Conservation (phyloP, 2,329 filamentous ascomycete genomes). For the Verruconis gallopava region DNA sequence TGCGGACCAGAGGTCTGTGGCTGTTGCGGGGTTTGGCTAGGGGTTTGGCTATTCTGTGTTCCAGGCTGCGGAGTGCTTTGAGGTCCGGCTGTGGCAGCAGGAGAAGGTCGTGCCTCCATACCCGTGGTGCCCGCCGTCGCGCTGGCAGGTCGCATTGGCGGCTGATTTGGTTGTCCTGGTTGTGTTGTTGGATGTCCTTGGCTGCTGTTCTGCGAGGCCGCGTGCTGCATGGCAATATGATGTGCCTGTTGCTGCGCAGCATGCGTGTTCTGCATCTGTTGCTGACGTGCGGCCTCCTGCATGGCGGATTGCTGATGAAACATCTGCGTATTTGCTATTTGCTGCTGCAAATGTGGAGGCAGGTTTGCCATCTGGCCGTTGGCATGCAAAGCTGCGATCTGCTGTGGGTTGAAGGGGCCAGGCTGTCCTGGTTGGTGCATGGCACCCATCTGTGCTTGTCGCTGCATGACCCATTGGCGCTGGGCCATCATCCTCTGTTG, state of each 20-base stretch:
- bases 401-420: slow-evolving; percentile 35
- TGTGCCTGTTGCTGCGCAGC: slow-evolving; percentile 23
- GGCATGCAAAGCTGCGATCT: slow-evolving; percentile 40
- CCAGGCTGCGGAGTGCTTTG: slow-evolving; percentile 16
- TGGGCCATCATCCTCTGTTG: slow-evolving; percentile 44
- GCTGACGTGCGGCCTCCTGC: slow-evolving; percentile 19
- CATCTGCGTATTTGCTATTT: slow-evolving; percentile 34
- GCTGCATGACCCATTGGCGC: slow-evolving; percentile 45
- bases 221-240: slow-evolving; percentile 33
- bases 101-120: slow-evolving; percentile 27
- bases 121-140: slow-evolving; percentile 18
- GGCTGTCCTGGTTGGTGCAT: slow-evolving; percentile 44
- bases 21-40: slow-evolving; percentile 28
- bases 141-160: slow-evolving; percentile 24
- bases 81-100: slow-evolving; percentile 20
- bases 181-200: slow-evolving; percentile 31
- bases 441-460: slow-evolving; percentile 31
- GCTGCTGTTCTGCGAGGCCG: slow-evolving; percentile 35
- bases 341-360: slow-evolving; percentile 24
- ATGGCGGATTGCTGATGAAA: slow-evolving; percentile 32
- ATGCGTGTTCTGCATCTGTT: slow-evolving; percentile 26
- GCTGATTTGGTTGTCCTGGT: slow-evolving; percentile 20
- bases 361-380: slow-evolving; percentile 29
- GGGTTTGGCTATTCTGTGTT: slow-evolving; percentile 13
- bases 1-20: slow-evolving; percentile 22